These are phyloP conservation scores for Paspalum notatum DNA, from an alignment of 176 grass and related monocot genomes.

Conservation along the genomic window DNA sequence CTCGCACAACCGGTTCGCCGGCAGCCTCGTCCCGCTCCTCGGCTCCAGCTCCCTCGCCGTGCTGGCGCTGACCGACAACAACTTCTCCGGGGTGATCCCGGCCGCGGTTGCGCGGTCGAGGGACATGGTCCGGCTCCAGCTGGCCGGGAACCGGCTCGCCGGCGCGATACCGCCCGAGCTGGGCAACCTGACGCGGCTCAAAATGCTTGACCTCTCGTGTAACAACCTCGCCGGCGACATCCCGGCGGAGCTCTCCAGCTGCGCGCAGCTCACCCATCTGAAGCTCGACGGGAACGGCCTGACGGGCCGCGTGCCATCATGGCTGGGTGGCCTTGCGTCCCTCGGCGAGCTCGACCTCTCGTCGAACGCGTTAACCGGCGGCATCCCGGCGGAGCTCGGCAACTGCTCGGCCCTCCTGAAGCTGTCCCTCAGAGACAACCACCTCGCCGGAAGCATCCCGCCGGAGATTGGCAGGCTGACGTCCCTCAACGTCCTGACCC, in stretches of 20 bases:
- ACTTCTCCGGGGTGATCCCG: conserved; percentile 77
- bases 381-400: conserved; percentile 68
- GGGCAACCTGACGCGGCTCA: conserved; percentile 55
- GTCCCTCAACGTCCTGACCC: conserved; percentile 79
- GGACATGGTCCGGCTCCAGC: conserved; percentile 66
- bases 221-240: conserved; percentile 70
- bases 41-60: conserved; percentile 65
- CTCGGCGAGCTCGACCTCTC: conserved; percentile 96
- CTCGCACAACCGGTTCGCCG: conserved; percentile 76
- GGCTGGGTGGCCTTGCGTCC: conserved; percentile 62
- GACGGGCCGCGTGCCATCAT: conserved; percentile 55
- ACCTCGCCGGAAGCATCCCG: conserved; percentile 68
- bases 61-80: conserved; percentile 74
- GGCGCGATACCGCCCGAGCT: conserved; percentile 65
- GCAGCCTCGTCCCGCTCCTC: conserved; percentile 65
- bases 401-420: conserved; percentile 74
- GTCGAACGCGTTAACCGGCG: conserved; percentile 55
- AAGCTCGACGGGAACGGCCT: conserved; percentile 73
- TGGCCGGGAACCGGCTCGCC: conserved; percentile 59
- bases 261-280: conserved; percentile 68
- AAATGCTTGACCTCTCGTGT: conserved; percentile 70
- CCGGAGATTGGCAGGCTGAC: conserved; percentile 75
- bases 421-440: conserved; percentile 74
- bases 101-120: conserved; percentile 41
- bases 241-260: conserved; percentile 59